Evolutionary conservation across 768 basidiomycete genomes (phyloP).

Genomic region (Calocybe gangraenosa): DNA sequence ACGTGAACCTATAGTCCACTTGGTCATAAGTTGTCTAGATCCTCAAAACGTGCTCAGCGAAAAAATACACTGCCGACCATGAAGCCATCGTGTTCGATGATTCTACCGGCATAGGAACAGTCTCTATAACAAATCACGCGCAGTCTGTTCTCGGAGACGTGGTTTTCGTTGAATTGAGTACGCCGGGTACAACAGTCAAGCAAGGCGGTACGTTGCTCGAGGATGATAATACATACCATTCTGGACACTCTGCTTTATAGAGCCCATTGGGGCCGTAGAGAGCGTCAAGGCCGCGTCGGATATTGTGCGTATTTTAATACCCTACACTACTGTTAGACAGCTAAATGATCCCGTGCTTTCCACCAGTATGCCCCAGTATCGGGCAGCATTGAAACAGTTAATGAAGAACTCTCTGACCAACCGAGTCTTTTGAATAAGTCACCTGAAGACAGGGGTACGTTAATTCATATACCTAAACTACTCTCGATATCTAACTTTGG

Average conservation of each 20-base stretch:
- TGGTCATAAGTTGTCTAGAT: background rate
- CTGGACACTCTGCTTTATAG: conserved; percentile 33
- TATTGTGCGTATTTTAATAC: conserved; percentile 49
- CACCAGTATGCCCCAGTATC: conserved; percentile 95
- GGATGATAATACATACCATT: background rate
- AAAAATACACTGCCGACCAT: conserved; percentile 83
- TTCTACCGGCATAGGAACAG: conserved; percentile 66
- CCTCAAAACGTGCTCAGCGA: conserved; percentile 42
- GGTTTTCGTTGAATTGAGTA: conserved; percentile 91
- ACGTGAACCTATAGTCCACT: conserved; percentile 24
- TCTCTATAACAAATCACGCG: conserved; percentile 90
- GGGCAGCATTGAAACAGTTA: conserved; percentile 77
- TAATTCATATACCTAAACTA: background rate
- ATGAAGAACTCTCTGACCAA: conserved; percentile 57
- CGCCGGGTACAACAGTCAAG: conserved; percentile 52
- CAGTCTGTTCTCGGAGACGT: conserved; percentile 92
- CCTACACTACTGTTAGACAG: conserved; percentile 1
- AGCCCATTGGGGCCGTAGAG: conserved; percentile 87
- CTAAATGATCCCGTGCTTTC: background rate
- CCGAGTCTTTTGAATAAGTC: conserved; percentile 88
- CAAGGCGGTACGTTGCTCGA: conserved; percentile 63
- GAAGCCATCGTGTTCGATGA: conserved; percentile 83
- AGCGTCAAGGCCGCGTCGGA: conserved; percentile 97
- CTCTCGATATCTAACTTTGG: background rate
- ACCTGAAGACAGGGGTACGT: conserved; percentile 72